Evolutionary conservation across 2,329 filamentous ascomycete species (phyloP).

Genomic region (Diaporthe sp.): DNA sequence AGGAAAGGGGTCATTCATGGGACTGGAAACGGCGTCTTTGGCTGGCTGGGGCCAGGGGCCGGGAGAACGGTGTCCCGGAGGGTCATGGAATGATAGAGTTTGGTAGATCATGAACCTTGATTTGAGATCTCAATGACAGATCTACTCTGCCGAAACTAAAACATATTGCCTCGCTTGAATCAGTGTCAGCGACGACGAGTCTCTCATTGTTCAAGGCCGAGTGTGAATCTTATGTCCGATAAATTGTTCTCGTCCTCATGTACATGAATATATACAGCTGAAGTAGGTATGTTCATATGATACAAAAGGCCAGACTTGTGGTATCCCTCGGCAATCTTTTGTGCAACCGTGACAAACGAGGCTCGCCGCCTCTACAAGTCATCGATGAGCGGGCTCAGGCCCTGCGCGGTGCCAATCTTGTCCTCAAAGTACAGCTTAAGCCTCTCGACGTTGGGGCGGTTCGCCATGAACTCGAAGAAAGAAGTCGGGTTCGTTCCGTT

Average conservation of each 20-base stretch:
- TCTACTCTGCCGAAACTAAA: not conserved
- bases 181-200: not conserved
- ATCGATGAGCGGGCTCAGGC: conserved; percentile 52
- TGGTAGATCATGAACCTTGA: not conserved
- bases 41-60: not conserved
- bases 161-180: conserved; percentile 1
- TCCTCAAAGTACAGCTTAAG: conserved; percentile 58
- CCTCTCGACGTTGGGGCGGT: conserved; percentile 57
- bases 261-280: conserved; percentile 14
- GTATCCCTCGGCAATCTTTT: too few relatives aligned
- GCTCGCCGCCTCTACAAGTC: conserved; percentile 5
- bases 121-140: not conserved
- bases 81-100: not conserved
- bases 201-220: too few relatives aligned
- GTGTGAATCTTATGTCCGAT: not conserved
- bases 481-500: conserved; percentile 52
- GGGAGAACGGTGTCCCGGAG: not conserved
- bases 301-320: not conserved
- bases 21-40: conserved; percentile 3
- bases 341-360: too few relatives aligned
- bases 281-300: not conserved
- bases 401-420: conserved; percentile 57
- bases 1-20: not conserved
- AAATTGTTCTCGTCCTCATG: not conserved
- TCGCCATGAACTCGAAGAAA: conserved; percentile 58